Percentiles rank a stretch among this genome's conserved stretches.
These are phyloP conservation scores for Cladophialophora exuberans DNA, from an alignment of 2,329 filamentous ascomycete species.

Conservation along the genomic window DNA sequence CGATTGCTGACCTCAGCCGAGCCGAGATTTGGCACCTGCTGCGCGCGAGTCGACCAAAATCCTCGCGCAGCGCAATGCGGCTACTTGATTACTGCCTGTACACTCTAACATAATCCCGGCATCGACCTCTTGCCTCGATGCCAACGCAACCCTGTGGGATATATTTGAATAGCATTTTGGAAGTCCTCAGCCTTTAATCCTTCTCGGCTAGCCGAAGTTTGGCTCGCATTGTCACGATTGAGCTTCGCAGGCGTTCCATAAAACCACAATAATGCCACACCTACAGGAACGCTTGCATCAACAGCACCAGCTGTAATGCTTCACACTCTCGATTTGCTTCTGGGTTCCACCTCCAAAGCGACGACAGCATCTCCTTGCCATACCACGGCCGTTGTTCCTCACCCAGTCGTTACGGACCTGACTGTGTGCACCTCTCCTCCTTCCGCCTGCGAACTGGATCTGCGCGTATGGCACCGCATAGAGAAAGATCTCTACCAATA, in stretches of 20 bases:
- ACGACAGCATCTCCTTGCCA: background rate
- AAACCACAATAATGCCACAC: background rate
- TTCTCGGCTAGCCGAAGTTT: background rate
- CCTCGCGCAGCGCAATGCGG: too few relatives aligned
- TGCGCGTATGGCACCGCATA: constrained; percentile 16
- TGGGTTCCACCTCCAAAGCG: background rate
- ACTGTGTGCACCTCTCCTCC: constrained; percentile 13
- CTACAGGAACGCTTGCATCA: background rate
- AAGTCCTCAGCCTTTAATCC: too few relatives aligned
- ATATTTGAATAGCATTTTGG: too few relatives aligned
- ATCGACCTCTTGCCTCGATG: too few relatives aligned
- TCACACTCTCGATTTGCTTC: background rate
- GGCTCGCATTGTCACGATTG: background rate
- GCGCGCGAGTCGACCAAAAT: too few relatives aligned
- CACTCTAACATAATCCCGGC: too few relatives aligned
- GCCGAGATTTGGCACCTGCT: too few relatives aligned
- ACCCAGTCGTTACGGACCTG: constrained; percentile 11
- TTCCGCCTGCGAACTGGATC: constrained; percentile 8
- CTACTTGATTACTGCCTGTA: too few relatives aligned
- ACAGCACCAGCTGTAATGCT: constrained; percentile 1
- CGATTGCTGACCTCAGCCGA: too few relatives aligned
- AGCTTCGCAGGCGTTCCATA: background rate
- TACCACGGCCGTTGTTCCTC: constrained; percentile 1
- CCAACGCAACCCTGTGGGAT: too few relatives aligned
- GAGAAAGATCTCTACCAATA: constrained; percentile 19